Conservation (phyloP, 2,329 filamentous ascomycete species). For the Aspergillus quadricinctus region DNA sequence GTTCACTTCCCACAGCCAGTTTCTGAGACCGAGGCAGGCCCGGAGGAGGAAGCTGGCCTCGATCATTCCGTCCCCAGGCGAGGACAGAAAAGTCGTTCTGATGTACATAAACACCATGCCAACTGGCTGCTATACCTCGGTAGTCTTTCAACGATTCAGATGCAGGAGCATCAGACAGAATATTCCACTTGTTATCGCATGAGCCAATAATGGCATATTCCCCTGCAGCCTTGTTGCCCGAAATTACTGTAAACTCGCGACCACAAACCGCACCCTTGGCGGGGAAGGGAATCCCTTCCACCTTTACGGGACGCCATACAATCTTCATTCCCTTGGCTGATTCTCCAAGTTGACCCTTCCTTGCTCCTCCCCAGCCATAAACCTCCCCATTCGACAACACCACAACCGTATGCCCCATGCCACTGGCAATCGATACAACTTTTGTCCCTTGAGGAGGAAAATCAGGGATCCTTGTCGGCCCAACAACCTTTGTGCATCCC, state of each 20-base stretch:
- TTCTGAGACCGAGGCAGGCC: constrained; percentile 55
- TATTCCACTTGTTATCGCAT: constrained; percentile 60
- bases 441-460: constrained; percentile 60
- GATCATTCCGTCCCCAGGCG: constrained; percentile 81
- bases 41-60: constrained; percentile 69
- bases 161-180: constrained; percentile 56
- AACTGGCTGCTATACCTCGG: constrained; percentile 69
- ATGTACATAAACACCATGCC: constrained; percentile 76
- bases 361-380: constrained; percentile 83
- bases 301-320: constrained; percentile 57
- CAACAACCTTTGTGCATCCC: constrained; percentile 20
- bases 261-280: constrained; percentile 69
- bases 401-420: constrained; percentile 72
- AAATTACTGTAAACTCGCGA: constrained; percentile 77
- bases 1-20: constrained; percentile 86
- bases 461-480: constrained; percentile 48
- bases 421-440: constrained; percentile 64
- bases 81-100: constrained; percentile 55
- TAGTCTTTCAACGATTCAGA: constrained; percentile 44
- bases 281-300: constrained; percentile 58
- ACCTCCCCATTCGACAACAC: constrained; percentile 71
- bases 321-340: constrained; percentile 45
- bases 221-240: constrained; percentile 52
- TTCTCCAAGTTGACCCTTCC: constrained; percentile 77
- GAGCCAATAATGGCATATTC: constrained; percentile 65